These are phyloP conservation scores for Venturia asperata DNA, from an alignment of 2,329 filamentous ascomycete species.

Conservation along the genomic window DNA sequence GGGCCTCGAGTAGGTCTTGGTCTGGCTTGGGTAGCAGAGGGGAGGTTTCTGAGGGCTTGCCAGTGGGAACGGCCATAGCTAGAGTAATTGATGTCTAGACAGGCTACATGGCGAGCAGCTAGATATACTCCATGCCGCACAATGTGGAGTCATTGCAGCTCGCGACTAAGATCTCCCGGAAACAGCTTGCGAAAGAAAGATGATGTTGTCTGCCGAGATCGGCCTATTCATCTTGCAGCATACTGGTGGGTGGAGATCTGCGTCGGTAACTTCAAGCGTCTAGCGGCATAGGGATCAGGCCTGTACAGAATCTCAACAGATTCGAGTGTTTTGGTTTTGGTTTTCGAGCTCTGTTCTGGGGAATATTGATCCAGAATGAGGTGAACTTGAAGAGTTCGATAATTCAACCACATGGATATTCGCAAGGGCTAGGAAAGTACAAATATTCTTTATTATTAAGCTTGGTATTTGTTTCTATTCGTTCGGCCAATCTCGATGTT, in stretches of 20 bases:
- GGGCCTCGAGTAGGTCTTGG: conserved; percentile 17
- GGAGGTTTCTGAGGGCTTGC: conserved; percentile 37
- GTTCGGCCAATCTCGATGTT: too few relatives aligned
- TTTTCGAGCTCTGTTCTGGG: not conserved
- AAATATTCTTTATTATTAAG: too few relatives aligned
- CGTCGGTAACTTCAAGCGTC: not conserved
- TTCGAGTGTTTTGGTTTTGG: too few relatives aligned
- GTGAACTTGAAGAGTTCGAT: too few relatives aligned
- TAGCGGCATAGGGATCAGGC: not conserved
- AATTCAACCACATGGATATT: too few relatives aligned
- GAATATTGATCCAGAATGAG: too few relatives aligned
- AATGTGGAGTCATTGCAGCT: not conserved
- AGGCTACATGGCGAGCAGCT: not conserved
- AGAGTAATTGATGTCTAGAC: not conserved
- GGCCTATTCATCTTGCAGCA: not conserved
- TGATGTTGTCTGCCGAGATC: not conserved
- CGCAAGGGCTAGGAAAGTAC: too few relatives aligned
- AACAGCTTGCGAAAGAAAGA: conserved; percentile 5
- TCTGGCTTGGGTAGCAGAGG: conserved; percentile 36
- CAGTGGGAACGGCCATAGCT: not conserved
- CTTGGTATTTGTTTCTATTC: too few relatives aligned
- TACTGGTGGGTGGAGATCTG: not conserved
- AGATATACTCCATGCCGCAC: not conserved
- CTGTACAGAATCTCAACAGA: not conserved
- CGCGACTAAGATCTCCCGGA: not conserved